Percentiles rank a stretch among this genome's conserved stretches.
phyloP scores from a whole-genome alignment of 2,329 filamentous ascomycete genomes.

The Fusarium tupiense region DNA sequence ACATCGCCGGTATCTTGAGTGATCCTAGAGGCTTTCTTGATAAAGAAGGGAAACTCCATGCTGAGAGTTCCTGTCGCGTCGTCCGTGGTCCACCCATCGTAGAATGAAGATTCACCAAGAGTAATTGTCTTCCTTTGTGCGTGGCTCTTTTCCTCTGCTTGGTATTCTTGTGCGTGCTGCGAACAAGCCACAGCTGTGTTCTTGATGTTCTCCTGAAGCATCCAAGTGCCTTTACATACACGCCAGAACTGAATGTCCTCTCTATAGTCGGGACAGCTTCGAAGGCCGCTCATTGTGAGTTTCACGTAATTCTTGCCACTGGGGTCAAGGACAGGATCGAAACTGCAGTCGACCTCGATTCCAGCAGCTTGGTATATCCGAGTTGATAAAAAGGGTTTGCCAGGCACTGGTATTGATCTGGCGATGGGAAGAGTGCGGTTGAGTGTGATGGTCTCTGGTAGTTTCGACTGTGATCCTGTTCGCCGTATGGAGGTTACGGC shows the following conservation, averaged over 20 bases:
- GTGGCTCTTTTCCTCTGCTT: background rate
- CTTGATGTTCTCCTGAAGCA: slow-evolving; percentile 85
- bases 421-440: slow-evolving; percentile 75
- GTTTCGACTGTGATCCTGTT: slow-evolving; percentile 52
- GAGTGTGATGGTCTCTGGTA: slow-evolving; percentile 63
- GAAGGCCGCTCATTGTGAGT: slow-evolving; percentile 64
- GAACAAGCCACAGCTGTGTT: slow-evolving; percentile 79
- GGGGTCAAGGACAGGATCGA: slow-evolving; percentile 83
- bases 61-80: slow-evolving; percentile 53
- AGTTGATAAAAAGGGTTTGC: slow-evolving; percentile 77
- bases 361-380: slow-evolving; percentile 87
- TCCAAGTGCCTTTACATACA: slow-evolving; percentile 89
- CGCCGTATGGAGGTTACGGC: slow-evolving; percentile 69
- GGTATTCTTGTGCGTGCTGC: slow-evolving; percentile 64
- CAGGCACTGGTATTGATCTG: slow-evolving; percentile 77
- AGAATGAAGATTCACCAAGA: slow-evolving; percentile 81
- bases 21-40: slow-evolving; percentile 58
- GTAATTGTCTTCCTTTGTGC: slow-evolving; percentile 71
- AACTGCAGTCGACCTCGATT: slow-evolving; percentile 82
- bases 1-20: slow-evolving; percentile 79
- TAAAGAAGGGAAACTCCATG: slow-evolving; percentile 74
- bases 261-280: slow-evolving; percentile 70
- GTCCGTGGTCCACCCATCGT: slow-evolving; percentile 85
- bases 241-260: slow-evolving; percentile 80
- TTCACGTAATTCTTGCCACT: slow-evolving; percentile 71